Evolutionary conservation across 176 grass and related monocot genomes (phyloP), one percentile per base, ranked within the genome.

Genomic region (Tillandsia leiboldiana): DNA sequence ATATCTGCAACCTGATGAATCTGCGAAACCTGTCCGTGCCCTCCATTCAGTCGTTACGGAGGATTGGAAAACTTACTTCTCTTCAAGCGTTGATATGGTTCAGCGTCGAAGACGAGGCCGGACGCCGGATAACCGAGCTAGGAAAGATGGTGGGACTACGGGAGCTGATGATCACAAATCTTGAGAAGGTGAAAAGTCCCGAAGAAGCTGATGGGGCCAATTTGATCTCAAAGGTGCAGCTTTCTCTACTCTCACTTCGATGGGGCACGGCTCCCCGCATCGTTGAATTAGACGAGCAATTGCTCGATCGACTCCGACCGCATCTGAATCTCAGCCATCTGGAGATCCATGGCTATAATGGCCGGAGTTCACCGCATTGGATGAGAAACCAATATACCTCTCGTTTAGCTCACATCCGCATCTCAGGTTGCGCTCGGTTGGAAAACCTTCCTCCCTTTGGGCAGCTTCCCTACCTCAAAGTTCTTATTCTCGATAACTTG

Each of bases 281-380:
- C 48, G 54, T 13, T 5, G 56, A 50, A 8, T 56, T 42, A 56
- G 74, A 72, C 49, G 78, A 81, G 18, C 6, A 54, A 48, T 49
- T 81, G 49, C 70, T 88, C 11, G 26, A 78, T 0, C 20, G 71
- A 15, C 82, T 88, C 12, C 11, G 75, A 78, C 86, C 78, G 50
- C 66, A 81, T 7, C 3, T 33, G 0, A 83, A 77, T 6, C 2
- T 54, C 0, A 47, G 26, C 17, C 75, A 85, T 71, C 10, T 89
- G 53, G 51, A 42, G n/a, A 72, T 89, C 61, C 58, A 73, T 66
- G 82, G 53, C 63, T 85, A 89, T 71, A 79, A 74, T n/a, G 82
- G 86, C 17, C 73, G 53, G 64, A 52, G 42, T 0, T 67, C 70
- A 71, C 78, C 82, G 24, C 50, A 11, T 69, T 89, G 86, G 86